Evolutionary conservation across 2,329 filamentous ascomycete genomes (phyloP), one percentile per base, ranked within the genome.

Genomic region (Aspergillus alliaceus): DNA sequence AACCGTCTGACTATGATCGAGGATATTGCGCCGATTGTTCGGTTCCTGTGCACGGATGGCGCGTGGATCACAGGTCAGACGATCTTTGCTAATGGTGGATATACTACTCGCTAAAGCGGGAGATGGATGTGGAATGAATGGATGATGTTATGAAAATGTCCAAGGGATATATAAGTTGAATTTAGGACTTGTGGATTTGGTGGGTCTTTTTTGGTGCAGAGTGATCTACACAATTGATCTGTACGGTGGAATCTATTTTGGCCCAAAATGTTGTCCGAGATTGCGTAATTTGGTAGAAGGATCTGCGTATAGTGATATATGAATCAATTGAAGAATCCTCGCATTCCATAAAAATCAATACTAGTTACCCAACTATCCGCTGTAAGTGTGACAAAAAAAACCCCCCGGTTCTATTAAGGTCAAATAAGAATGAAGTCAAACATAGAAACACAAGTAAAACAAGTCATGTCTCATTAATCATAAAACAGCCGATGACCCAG

Each of bases 1-100:
- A 69, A 67, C 39, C 72, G 78, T 0, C 67, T 80, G 56, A 80
- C 77, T 1, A 66, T 76, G 37, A 69, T 77, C 11, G 66, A 73
- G 57, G 78, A 80, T 59, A 80, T 80, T 64, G 75, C 78, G n/a
- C 78, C 77, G 1, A 69, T 80, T 46, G 69, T 78, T 34, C 71
- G 70, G 25, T 80, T 80, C 66, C 66, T 80, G 18, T 74, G 71
- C 53, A 79, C 76, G 3, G 76, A 80, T 54, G 77, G 77, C 6
- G 64, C 61, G 12, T 80, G 77, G 77, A 77, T 80, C 54, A 79
- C 76, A 1, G 77, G 78, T 22, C 77, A 80, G 69, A 80, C 77
- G 5, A 74, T 80, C 59, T 79, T 80, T 67, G 75, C 77, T n/a
- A 80, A 81, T 58, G 77, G 77, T 11, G 78, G 77, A 9, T 80